Conservation (phyloP, 352 stramenopile genomes). For the Phytophthora sp. region DNA sequence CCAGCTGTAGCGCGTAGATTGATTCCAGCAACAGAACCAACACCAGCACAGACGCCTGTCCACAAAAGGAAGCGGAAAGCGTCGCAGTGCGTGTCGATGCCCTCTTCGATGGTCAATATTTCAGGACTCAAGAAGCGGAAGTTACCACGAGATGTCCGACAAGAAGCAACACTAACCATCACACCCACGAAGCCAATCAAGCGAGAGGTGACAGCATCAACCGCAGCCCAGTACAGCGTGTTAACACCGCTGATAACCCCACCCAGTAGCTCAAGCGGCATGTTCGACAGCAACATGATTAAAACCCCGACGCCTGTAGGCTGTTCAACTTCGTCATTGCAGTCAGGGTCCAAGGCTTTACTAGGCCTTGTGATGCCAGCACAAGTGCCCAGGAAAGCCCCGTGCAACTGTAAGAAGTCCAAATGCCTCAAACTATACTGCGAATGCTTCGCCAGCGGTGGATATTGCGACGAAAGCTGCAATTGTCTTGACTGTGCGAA, state of each 20-base stretch:
- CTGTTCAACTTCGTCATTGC: constrained; percentile 24
- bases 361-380: constrained; percentile 15
- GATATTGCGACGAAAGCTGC: constrained; percentile 93
- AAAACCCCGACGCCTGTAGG: constrained; percentile 39
- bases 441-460: constrained; percentile 94
- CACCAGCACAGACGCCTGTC: constrained; percentile 4
- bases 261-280: not conserved
- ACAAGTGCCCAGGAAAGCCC: constrained; percentile 57
- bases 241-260: constrained; percentile 12
- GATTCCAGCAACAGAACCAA: constrained; percentile 22
- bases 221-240: constrained; percentile 9
- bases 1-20: constrained; percentile 20
- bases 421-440: constrained; percentile 97
- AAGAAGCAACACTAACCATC: constrained; percentile 16
- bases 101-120: constrained; percentile 20
- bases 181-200: constrained; percentile 39
- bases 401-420: constrained; percentile 98
- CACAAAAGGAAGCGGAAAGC: constrained; percentile 34
- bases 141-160: constrained; percentile 11
- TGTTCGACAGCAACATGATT: constrained; percentile 22
- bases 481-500: constrained; percentile 94
- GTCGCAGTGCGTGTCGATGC: constrained; percentile 27
- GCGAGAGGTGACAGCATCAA: constrained; percentile 14
- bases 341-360: constrained; percentile 31
- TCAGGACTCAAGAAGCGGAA: constrained; percentile 20